phyloP scores from a whole-genome alignment of 2,329 filamentous ascomycete genomes.

The Aphanocladium album region DNA sequence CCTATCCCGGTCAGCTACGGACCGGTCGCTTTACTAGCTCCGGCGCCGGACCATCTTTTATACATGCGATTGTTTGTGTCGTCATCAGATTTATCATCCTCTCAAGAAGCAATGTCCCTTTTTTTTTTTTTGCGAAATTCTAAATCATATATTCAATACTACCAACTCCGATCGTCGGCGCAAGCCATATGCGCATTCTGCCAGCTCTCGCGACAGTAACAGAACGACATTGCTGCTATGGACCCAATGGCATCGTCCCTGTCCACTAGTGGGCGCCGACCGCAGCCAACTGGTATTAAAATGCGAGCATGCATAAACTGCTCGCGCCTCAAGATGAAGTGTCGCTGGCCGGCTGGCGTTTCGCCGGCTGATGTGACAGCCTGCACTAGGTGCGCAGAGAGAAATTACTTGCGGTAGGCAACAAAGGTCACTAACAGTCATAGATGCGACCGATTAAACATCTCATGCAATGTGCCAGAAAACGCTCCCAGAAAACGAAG shows the following conservation, averaged over 20 bases:
- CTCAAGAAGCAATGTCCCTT: too few relatives aligned
- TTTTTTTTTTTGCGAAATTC: too few relatives aligned
- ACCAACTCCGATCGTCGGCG: too few relatives aligned
- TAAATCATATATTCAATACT: too few relatives aligned
- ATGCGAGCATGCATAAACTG: conserved; percentile 7
- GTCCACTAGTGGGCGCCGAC: background rate
- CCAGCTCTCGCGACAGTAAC: too few relatives aligned
- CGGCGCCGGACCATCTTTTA: background rate
- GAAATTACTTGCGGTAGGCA: background rate
- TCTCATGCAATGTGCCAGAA: conserved; percentile 21
- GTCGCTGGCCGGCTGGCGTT: background rate
- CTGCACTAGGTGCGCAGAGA: background rate
- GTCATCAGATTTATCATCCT: background rate
- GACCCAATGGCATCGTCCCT: background rate
- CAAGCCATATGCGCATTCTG: too few relatives aligned
- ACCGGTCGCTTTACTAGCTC: conserved; percentile 2
- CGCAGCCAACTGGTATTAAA: background rate
- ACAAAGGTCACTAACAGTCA: background rate
- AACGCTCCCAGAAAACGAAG: conserved; percentile 20
- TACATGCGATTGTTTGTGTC: background rate
- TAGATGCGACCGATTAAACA: conserved; percentile 22
- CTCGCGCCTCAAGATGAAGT: conserved; percentile 9
- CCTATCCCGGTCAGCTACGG: background rate
- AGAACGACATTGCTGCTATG: background rate
- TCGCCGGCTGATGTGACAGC: background rate